Evolutionary conservation across 1,139 yeast species (phyloP).

Genomic region (Yamadazyma blattariae): DNA sequence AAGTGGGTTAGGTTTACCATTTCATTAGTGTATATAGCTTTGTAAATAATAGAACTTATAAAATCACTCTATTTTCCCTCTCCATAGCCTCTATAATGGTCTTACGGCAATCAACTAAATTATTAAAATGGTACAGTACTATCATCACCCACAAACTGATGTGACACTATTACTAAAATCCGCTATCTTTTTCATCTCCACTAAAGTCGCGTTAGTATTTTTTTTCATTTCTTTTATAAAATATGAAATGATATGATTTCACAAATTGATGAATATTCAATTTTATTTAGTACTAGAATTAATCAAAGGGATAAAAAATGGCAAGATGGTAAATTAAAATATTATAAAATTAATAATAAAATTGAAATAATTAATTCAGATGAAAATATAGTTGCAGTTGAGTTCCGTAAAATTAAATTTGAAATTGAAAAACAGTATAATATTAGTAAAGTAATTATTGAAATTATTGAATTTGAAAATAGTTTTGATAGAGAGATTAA

Average conservation of each 20-base stretch:
- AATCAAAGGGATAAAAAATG: constrained; percentile 52
- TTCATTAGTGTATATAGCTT: constrained; percentile 26
- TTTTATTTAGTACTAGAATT: constrained; percentile 44
- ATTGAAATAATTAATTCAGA: constrained; percentile 41
- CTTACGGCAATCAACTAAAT: no score
- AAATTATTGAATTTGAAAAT: constrained; percentile 8
- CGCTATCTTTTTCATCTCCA: no score
- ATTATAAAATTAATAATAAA: constrained; percentile 47
- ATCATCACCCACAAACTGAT: no score
- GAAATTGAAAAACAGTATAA: constrained; percentile 10
- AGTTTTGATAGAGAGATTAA: constrained; percentile 10
- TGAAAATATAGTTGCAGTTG: constrained; percentile 32
- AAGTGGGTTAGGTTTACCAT: constrained; percentile 82
- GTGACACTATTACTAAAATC: no score
- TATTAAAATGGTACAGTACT: no score
- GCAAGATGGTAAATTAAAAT: constrained; percentile 51
- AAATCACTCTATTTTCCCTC: no score
- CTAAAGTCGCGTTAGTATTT: no score
- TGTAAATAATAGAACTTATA: constrained; percentile 5
- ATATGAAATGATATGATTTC: no score
- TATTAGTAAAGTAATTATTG: constrained; percentile 11
- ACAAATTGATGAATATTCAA: constrained; percentile 11
- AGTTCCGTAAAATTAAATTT: constrained; percentile 14
- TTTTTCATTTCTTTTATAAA: no score
- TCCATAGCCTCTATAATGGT: no score